These are phyloP conservation scores for Sporisorium reilianum DNA, from an alignment of 1,284 basidiomycete genomes.

Conservation along the genomic window DNA sequence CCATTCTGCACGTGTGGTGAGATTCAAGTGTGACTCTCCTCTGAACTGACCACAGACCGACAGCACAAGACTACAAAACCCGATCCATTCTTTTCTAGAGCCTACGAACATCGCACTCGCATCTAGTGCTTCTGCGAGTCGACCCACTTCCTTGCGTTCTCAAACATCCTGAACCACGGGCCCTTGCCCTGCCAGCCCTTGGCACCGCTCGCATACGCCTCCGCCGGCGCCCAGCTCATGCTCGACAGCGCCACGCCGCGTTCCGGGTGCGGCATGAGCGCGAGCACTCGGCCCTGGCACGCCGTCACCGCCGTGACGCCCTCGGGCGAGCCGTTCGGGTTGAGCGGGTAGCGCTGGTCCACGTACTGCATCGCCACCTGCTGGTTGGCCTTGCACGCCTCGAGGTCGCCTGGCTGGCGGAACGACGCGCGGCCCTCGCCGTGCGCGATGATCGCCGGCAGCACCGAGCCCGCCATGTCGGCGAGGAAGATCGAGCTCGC, in stretches of 20 bases:
- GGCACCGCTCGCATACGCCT: constrained; percentile 21
- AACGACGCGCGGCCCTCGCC: constrained; percentile 92
- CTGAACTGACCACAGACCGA: not conserved
- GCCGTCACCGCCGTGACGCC: constrained; percentile 92
- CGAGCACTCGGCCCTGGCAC: constrained; percentile 85
- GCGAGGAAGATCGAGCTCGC: constrained; percentile 83
- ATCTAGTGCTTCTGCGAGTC: constrained; percentile 20
- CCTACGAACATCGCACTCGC: not conserved
- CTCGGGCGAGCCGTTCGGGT: constrained; percentile 90
- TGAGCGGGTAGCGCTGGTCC: constrained; percentile 71
- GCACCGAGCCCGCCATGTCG: constrained; percentile 84
- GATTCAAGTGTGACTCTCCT: not conserved
- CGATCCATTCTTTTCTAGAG: not conserved
- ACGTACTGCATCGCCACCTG: constrained; percentile 63
- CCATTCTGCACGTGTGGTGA: not conserved
- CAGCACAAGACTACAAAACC: not conserved
- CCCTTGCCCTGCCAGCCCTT: constrained; percentile 74
- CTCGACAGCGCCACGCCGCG: constrained; percentile 64
- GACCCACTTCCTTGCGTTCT: constrained; percentile 78
- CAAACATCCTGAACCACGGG: constrained; percentile 96
- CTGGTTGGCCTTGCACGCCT: constrained; percentile 29
- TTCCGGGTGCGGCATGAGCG: constrained; percentile 85
- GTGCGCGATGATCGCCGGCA: constrained; percentile 95
- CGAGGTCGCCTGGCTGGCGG: constrained; percentile 37
- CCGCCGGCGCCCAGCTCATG: constrained; percentile 68